A percentile compares a stretch with the other conserved stretches of the same genome.
Evolutionary conservation across 2,329 filamentous ascomycete genomes (phyloP).

Genomic region (Fusarium liriodendri): DNA sequence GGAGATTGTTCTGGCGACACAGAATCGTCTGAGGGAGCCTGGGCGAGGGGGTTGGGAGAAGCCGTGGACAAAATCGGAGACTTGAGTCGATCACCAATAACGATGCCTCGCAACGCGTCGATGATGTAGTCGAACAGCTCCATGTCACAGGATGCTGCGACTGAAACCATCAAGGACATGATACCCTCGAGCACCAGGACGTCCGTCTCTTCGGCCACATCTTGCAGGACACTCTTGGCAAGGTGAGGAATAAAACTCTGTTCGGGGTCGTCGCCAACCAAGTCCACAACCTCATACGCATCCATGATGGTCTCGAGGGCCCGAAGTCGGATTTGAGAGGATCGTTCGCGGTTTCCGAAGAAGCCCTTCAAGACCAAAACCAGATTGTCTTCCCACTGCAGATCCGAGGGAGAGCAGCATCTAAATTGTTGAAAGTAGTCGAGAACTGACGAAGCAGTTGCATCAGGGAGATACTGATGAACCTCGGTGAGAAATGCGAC

Average conservation of each 20-base stretch:
- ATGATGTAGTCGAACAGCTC: conserved; percentile 70
- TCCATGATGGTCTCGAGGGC: conserved; percentile 71
- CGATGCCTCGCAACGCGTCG: conserved; percentile 62
- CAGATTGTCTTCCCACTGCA: conserved; percentile 74
- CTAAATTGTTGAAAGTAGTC: conserved; percentile 76
- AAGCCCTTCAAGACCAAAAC: conserved; percentile 70
- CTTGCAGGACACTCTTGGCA: conserved; percentile 70
- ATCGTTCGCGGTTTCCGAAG: conserved; percentile 70
- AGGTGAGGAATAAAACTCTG: conserved; percentile 68
- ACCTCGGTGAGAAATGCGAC: conserved; percentile 75
- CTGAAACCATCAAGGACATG: conserved; percentile 72
- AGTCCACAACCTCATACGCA: conserved; percentile 68
- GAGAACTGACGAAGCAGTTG: conserved; percentile 71
- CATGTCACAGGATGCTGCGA: conserved; percentile 70
- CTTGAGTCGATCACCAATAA: conserved; percentile 60
- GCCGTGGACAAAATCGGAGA: conserved; percentile 53
- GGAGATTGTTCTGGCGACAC: conserved; percentile 60
- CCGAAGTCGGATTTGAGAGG: conserved; percentile 70
- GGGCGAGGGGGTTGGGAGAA: conserved; percentile 38
- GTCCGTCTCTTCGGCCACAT: conserved; percentile 72
- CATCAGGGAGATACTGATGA: conserved; percentile 71
- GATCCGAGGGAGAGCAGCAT: conserved; percentile 77
- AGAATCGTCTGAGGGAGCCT: conserved; percentile 32
- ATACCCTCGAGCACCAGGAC: conserved; percentile 72
- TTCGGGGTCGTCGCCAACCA: conserved; percentile 69